Evolutionary conservation across 176 grass and related monocot species (phyloP), one percentile per base, ranked within the genome.

Genomic region (Hsuehochloa calcarea): DNA sequence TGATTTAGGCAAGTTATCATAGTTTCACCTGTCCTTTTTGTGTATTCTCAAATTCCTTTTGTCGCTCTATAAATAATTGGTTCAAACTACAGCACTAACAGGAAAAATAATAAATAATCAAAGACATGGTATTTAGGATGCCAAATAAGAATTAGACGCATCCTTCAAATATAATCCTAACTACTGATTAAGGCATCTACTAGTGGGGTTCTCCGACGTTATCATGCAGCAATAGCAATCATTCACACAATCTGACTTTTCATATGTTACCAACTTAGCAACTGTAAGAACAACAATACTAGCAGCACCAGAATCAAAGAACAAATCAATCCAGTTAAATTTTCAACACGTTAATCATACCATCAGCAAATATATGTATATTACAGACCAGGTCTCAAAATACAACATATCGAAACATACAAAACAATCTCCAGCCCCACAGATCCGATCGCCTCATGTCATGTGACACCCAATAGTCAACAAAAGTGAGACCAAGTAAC

Each of bases 101-200:
- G 20, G 69, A 71, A 40, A 61, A 83, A 60, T 6, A 83, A 60
- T 4, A 72, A 60, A n/a, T 22, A 45, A 61, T 10, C 63, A 29
- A 55, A 79, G 37, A 68, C 56, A 72, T 4, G 47, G 11, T 78
- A 70, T 78, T 16, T 72, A n/a, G 23, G 41, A 41, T 83, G 22
- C 27, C 40, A 83, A 88, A 72, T 65, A 83, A 55, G 64, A 72
- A 81, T 14, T 19, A 19, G n/a, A 55, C 17, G 22, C 47, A 81
- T 40, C 34, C 38, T 56, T 56, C 40, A 27, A 82, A 12, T 31
- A 56, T 43, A 81, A 26, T 58, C 51, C 65, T 41, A 58, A 54
- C 13, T 58, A 44, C n/a, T 31, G 23, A 25, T 26, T 43, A 70
- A 59, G 51, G 3, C 37, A 82, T 43, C 22, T 40, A 44, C 14